phyloP scores from a whole-genome alignment of 768 basidiomycete species.

The Candolleomyces aberdarensis region DNA sequence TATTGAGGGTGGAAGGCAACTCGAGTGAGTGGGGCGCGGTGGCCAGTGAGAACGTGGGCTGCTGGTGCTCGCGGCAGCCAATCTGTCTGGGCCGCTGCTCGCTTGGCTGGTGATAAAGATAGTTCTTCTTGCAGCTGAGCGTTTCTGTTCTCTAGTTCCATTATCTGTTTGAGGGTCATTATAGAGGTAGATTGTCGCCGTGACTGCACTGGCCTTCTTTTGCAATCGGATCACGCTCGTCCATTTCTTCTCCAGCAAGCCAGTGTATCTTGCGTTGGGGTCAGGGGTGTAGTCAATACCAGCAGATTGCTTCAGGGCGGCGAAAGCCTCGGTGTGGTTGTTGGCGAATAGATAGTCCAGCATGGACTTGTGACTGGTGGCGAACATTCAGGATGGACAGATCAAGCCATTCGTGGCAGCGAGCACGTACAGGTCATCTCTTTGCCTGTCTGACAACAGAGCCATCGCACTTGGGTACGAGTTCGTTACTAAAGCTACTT shows the following conservation, averaged over 20 bases:
- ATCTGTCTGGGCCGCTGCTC: constrained; percentile 66
- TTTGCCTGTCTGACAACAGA: constrained; percentile 22
- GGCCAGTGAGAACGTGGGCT: constrained; percentile 70
- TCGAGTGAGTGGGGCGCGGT: constrained; percentile 71
- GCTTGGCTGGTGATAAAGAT: constrained; percentile 45
- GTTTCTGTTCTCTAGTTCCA: constrained; percentile 89
- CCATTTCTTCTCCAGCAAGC: constrained; percentile 97
- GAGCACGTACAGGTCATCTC: constrained; percentile 22
- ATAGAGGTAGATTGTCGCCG: not conserved
- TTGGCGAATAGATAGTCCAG: constrained; percentile 72
- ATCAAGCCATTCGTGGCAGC: not conserved
- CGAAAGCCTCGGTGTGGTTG: constrained; percentile 60
- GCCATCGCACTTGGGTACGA: constrained; percentile 15
- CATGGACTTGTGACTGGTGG: constrained; percentile 70
- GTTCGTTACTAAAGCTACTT: not conserved
- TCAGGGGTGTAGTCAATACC: constrained; percentile 71
- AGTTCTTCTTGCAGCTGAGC: constrained; percentile 74
- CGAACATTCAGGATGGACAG: constrained; percentile 11
- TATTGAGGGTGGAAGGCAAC: constrained; percentile 88
- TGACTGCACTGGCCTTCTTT: constrained; percentile 68
- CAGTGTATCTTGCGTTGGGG: constrained; percentile 82
- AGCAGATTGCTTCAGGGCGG: constrained; percentile 53
- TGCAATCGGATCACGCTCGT: constrained; percentile 93
- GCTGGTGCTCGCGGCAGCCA: constrained; percentile 90
- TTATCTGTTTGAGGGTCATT: constrained; percentile 55